phyloP scores from a whole-genome alignment of 805 yeast genomes.

The Metschnikowia baotianmanensis region DNA sequence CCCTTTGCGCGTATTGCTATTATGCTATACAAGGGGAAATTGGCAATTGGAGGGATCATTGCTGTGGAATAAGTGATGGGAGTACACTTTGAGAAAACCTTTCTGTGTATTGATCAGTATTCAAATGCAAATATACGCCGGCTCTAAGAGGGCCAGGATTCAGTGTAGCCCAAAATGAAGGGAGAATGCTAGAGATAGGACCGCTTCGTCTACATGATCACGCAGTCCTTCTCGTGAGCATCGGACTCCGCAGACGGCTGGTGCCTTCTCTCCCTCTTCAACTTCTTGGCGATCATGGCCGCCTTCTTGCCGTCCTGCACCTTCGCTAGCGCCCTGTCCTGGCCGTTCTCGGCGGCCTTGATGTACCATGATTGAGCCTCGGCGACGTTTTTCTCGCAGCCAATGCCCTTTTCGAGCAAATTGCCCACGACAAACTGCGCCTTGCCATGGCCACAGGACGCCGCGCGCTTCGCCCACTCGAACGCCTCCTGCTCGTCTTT shows the following conservation, averaged over 20 bases:
- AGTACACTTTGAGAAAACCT: too few species aligned
- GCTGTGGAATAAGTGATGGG: too few species aligned
- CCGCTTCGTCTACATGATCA: too few species aligned
- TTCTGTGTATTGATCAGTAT: background rate
- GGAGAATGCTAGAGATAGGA: too few species aligned
- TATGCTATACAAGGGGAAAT: too few species aligned
- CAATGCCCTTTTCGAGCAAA: constrained; percentile 84
- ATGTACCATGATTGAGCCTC: constrained; percentile 74
- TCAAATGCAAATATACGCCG: background rate
- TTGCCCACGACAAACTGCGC: constrained; percentile 86
- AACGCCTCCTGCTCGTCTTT: constrained; percentile 83
- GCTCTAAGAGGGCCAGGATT: too few species aligned
- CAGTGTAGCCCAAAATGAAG: too few species aligned
- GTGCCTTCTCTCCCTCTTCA: constrained; percentile 19
- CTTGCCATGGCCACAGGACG: constrained; percentile 66
- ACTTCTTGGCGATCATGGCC: constrained; percentile 28
- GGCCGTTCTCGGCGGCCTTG: constrained; percentile 63
- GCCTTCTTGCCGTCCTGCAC: constrained; percentile 32
- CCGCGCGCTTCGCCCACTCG: constrained; percentile 92
- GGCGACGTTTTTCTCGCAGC: constrained; percentile 58
- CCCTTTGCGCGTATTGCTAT: too few species aligned
- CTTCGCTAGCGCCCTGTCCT: constrained; percentile 36
- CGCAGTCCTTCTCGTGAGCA: constrained; percentile 43
- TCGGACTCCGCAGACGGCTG: constrained; percentile 4
- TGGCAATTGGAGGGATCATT: too few species aligned